These are phyloP conservation scores for Rhynchospora pubera DNA, from an alignment of 176 grass and related monocot species.

Conservation along the genomic window DNA sequence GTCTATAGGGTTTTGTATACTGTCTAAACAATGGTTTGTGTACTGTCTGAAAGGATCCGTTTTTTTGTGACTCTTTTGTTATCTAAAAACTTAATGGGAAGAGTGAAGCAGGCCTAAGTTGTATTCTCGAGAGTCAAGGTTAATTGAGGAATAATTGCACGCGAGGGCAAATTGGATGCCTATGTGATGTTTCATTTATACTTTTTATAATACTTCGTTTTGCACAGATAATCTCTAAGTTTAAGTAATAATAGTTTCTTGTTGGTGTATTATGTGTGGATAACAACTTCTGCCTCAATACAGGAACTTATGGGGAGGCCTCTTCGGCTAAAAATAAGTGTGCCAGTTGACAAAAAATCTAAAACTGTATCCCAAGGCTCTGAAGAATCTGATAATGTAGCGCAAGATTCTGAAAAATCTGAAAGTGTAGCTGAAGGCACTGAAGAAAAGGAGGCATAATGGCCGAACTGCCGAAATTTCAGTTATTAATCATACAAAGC, in stretches of 20 bases:
- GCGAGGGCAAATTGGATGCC: not conserved
- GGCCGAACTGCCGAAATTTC: not conserved
- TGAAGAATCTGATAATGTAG: not conserved
- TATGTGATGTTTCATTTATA: not conserved
- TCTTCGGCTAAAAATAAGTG: slow-evolving; percentile 46
- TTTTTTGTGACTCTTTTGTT: not conserved
- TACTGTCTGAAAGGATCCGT: not conserved
- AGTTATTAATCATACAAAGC: not conserved
- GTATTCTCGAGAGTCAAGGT: not conserved
- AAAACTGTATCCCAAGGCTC: slow-evolving; percentile 9
- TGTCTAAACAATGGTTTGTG: not conserved
- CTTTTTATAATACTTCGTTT: not conserved
- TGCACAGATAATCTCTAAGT: not conserved
- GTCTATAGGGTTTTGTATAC: not conserved
- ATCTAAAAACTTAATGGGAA: not conserved
- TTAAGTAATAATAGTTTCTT: not conserved
- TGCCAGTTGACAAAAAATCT: slow-evolving; percentile 30
- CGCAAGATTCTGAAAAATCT: not conserved
- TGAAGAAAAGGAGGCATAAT: slow-evolving; percentile 2
- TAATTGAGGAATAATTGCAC: not conserved
- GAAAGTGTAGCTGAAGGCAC: slow-evolving; percentile 25
- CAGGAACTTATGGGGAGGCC: slow-evolving; percentile 87
- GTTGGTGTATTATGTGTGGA: slow-evolving; percentile 2
- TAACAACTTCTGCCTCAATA: slow-evolving; percentile 21
- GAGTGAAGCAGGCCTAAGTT: not conserved